Conservation (phyloP, 495 filamentous ascomycete genomes). For the Lepraria neglecta region DNA sequence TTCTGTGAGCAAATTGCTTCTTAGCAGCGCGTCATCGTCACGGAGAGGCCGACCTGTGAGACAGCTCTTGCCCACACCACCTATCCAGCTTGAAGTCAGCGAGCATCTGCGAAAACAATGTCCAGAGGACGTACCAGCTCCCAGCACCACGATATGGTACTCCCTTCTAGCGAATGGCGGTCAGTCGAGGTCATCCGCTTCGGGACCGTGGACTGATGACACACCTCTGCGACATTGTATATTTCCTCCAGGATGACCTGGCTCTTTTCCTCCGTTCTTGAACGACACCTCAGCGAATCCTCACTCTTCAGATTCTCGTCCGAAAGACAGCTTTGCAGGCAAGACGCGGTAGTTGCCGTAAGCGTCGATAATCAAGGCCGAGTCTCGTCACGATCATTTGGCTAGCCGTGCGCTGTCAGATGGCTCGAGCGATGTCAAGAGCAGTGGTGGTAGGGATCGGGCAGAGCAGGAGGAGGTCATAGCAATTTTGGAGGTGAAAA, state of each 20-base stretch:
- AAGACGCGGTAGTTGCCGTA: not conserved
- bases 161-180: slow-evolving; percentile 52
- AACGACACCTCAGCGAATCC: not conserved
- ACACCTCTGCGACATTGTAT: slow-evolving; percentile 25
- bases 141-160: slow-evolving; percentile 88
- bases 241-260: not conserved
- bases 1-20: slow-evolving; percentile 22
- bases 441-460: not conserved
- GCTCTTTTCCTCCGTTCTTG: not conserved
- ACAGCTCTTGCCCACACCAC: slow-evolving; percentile 97
- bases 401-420: not conserved
- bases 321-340: not conserved
- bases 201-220: not conserved
- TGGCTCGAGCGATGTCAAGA: slow-evolving; percentile 10
- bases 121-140: slow-evolving; percentile 56
- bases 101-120: not conserved
- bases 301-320: not conserved
- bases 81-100: slow-evolving; percentile 43
- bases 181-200: not conserved
- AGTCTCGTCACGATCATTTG: slow-evolving; percentile 14
- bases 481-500: not conserved
- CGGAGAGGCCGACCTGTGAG: slow-evolving; percentile 72
- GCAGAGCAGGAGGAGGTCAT: slow-evolving; percentile 8
- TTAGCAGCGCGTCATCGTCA: not conserved
- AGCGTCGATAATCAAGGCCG: slow-evolving; percentile 8